These are phyloP conservation scores for Arctium lappa DNA, from an alignment of 129 eudicot genomes.

Conservation along the genomic window DNA sequence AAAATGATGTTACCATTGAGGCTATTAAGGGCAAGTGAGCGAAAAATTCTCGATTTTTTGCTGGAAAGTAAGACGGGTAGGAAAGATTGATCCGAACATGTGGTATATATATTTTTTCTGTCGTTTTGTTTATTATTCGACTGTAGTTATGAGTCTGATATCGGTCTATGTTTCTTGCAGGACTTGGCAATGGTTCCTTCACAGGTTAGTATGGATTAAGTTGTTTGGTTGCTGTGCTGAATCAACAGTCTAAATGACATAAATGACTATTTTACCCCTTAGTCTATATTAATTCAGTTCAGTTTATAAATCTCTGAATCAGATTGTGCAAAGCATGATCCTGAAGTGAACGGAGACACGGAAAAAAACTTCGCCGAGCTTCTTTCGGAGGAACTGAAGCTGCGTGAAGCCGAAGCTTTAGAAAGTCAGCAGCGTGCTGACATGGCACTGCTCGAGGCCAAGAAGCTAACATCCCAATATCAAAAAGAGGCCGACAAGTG, in stretches of 20 bases:
- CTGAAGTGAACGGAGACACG: conserved; percentile 81
- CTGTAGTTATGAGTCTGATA: conserved; percentile 1
- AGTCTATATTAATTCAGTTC: too few species aligned
- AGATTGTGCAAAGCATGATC: conserved; percentile 90
- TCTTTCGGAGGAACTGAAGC: conserved; percentile 70
- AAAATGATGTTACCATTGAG: too few species aligned
- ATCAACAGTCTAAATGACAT: not conserved
- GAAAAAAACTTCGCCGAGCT: conserved; percentile 78
- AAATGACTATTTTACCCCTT: not conserved
- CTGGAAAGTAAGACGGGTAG: too few species aligned
- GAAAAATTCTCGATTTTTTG: too few species aligned
- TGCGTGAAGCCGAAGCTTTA: conserved; percentile 70
- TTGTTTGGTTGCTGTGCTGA: not conserved
- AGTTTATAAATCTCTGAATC: not conserved
- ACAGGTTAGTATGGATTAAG: conserved; percentile 51
- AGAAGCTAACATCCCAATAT: conserved; percentile 87
- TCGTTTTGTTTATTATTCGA: not conserved
- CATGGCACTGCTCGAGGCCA: conserved; percentile 85
- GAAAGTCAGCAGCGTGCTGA: conserved; percentile 82
- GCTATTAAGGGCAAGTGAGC: too few species aligned
- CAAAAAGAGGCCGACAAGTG: conserved; percentile 97
- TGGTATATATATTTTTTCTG: not conserved
- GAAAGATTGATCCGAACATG: not conserved
- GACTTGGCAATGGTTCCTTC: conserved; percentile 55
- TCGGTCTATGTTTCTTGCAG: conserved; percentile 45